Conservation (phyloP, 495 filamentous ascomycete species). For the Penicillium arizonense region DNA sequence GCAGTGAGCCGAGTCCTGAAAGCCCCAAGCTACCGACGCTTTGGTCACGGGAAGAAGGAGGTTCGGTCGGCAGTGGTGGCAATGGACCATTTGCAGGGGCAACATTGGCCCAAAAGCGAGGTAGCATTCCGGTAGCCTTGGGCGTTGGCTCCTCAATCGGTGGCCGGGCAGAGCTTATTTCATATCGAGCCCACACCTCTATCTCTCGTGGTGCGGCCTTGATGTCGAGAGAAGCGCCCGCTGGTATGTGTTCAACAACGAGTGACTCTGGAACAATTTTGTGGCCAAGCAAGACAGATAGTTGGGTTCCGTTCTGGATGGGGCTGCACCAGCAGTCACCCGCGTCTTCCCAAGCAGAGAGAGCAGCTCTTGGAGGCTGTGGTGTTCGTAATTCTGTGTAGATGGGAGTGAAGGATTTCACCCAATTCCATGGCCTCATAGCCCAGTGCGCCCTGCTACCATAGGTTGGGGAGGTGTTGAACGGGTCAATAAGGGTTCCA, state of each 20-base stretch:
- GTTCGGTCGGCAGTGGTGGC: constrained; percentile 1
- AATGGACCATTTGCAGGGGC: background rate
- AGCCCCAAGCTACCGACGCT: constrained; percentile 14
- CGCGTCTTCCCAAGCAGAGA: constrained; percentile 40
- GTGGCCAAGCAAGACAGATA: constrained; percentile 33
- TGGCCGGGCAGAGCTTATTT: constrained; percentile 10
- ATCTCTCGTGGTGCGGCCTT: constrained; percentile 42
- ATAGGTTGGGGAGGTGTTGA: constrained; percentile 30
- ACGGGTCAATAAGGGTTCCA: constrained; percentile 39
- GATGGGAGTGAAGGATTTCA: background rate
- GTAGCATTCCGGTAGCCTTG: background rate
- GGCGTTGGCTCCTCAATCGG: background rate
- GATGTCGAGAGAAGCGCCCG: constrained; percentile 28
- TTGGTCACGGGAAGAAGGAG: constrained; percentile 8
- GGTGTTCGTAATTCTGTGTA: background rate
- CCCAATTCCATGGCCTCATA: constrained; percentile 4
- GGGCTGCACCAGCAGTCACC: constrained; percentile 51
- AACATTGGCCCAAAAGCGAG: too few relatives aligned
- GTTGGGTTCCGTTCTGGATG: constrained; percentile 38
- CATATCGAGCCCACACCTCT: constrained; percentile 46
- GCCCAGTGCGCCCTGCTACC: constrained; percentile 4
- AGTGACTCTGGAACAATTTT: constrained; percentile 46
- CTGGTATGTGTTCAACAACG: constrained; percentile 46
- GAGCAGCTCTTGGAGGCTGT: constrained; percentile 28
- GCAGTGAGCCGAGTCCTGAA: constrained; percentile 21